Evolutionary conservation across 352 stramenopile species (phyloP).

Genomic region (Thraustochytrium sp.): DNA sequence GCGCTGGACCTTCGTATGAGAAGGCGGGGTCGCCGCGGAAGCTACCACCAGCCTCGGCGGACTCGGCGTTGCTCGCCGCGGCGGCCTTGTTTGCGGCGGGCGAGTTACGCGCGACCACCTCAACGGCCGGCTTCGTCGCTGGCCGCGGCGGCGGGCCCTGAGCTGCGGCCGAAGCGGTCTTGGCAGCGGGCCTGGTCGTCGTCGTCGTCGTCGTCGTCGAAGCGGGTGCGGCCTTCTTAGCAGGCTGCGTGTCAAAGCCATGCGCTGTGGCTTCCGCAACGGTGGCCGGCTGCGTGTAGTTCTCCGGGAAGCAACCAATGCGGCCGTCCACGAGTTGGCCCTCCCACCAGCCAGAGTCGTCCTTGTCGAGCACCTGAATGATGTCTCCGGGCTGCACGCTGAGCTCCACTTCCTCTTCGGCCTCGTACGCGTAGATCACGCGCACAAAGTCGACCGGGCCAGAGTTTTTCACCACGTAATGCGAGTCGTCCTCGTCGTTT

Average conservation of each 20-base stretch:
- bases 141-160: background rate
- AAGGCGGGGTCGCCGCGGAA: background rate
- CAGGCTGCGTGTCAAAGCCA: background rate
- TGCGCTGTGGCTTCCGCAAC: background rate
- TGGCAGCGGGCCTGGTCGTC: background rate
- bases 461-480: conserved; percentile 17
- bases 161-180: background rate
- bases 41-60: no score
- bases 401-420: conserved; percentile 8
- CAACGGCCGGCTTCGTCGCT: background rate
- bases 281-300: conserved; percentile 12
- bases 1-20: background rate
- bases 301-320: conserved; percentile 13
- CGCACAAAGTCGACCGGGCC: conserved; percentile 11
- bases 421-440: background rate
- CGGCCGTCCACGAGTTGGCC: background rate
- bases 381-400: background rate
- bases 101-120: no score
- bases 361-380: conserved; percentile 8
- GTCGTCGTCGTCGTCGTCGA: background rate
- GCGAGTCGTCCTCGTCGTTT: background rate
- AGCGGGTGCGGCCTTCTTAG: no score
- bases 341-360: conserved; percentile 21
- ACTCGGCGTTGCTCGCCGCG: no score
- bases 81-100: background rate